Evolutionary conservation across 164 flowering plant genomes (phyloP), one percentile per base, ranked within the genome.

Genomic region (Protea cynaroides): DNA sequence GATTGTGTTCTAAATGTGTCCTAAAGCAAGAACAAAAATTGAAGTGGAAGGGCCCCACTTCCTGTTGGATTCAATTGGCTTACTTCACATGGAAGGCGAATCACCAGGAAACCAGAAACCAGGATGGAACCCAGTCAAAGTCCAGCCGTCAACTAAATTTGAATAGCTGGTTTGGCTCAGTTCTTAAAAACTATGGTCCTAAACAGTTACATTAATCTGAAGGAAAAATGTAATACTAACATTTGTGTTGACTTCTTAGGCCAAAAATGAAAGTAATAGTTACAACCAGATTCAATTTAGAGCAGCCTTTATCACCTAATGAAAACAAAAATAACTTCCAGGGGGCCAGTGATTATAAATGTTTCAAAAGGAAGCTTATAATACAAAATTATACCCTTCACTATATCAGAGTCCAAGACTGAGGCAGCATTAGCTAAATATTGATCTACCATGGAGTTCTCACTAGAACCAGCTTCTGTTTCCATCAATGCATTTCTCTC

Each of bases 351-450:
- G 34, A 47, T 10, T 12, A 17, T 9, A 23, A 6, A 58, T 25
- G 25, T n/a, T n/a, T 44, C 24, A 65, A 55, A 50, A 9, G 34
- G 15, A 55, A 69, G 61, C 7, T 49, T 25, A 23, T 29, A 44
- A 58, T 19, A 56, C 25, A 62, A 18, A 47, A 56, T 24, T 22
- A 59, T 85, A 94, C 97, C 96, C 78, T 51, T 69, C 25, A 0
- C 18, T 46, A 78, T 78, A 63, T 72, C 76, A 66, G 77, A 72
- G 61, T 81, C 64, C 54, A 91, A 75, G 40, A 78, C 64, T 23
- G 73, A 56, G 17, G 81, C 75, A 54, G 82, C 86, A 66, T 79
- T 78, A 69, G 68, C 52, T 52, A 92, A 75, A 77, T 86, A 95
- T 56, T 47, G 74, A 63, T 83, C 77, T 65, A 80, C 77, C 19